Base-by-base conservation (phyloP, 2,329 filamentous ascomycete genomes). In the Calonectria multiphialidica region DNA sequence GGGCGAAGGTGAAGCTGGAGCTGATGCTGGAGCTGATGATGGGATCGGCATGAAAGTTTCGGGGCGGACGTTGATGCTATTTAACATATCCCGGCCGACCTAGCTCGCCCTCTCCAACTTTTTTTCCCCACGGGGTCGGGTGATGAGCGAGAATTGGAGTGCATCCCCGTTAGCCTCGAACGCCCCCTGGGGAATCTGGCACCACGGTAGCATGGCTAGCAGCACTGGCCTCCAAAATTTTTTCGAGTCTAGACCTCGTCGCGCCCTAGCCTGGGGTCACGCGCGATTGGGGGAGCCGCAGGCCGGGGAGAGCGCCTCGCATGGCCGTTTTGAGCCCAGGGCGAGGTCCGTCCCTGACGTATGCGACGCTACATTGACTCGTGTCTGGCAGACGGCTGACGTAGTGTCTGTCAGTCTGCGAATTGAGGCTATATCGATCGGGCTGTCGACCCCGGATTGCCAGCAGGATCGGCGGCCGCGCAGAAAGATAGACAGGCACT, bases 81-180 rank as follows among this genome's bases (percentile, higher is more conserved):
- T 72, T 68, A 72, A 63, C 49, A 42, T 62, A 9, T 42, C 35
- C 25, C 28, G 8, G 44, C 44, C n/a, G 9, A 61, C 42, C 35
- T 35, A 30, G 49, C 37, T 23, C 57, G 25, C 66, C 59, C 70
- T 70, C 70, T 72, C 70, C 65, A 72, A 72, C 70, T 55, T 65
- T 59, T 59, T 55, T 72, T 72, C 70, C 70, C 70, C 70, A 72
- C 70, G 70, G 70, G 70, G 70, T 66, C 66, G 61, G 47, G 50
- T 72, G 50, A 65, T 47, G 59, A 47, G 66, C 68, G 13, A 55
- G 42, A 63, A 23, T 68, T 72, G 66, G 70, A 64, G 64, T 49
- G 50, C 33, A 62, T 33, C 37, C n/a, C 37, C 23, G 18, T 40
- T 21, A 7, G 35, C 21, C 30, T 62, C 18, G 25, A 21, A 40